phyloP scores from a whole-genome alignment of 2,329 filamentous ascomycete genomes.

The Beauveria brongniartii region DNA sequence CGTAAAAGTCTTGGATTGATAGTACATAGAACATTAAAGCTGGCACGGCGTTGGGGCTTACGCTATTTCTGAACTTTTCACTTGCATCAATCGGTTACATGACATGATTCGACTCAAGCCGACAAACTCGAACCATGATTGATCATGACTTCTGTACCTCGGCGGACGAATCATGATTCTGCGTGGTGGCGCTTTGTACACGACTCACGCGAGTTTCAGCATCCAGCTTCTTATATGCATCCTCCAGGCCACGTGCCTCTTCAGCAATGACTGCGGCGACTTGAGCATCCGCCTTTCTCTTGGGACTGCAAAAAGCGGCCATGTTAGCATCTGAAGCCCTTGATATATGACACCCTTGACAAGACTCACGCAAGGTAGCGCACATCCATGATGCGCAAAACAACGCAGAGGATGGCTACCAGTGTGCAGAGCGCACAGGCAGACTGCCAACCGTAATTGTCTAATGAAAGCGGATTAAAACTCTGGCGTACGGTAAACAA shows the following conservation, averaged over 20 bases:
- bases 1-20: conserved; percentile 28
- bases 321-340: not conserved
- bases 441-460: conserved; percentile 40
- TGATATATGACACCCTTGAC: not conserved
- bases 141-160: not conserved
- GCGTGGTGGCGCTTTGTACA: not conserved
- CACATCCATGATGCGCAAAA: conserved; percentile 35
- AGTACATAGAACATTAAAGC: not conserved
- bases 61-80: not conserved
- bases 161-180: not conserved
- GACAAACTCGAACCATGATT: not conserved
- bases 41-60: conserved; percentile 5
- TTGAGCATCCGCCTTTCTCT: conserved; percentile 9
- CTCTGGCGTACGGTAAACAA: not conserved
- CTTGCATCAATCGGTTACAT: not conserved
- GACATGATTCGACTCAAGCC: not conserved
- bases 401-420: conserved; percentile 36
- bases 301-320: not conserved
- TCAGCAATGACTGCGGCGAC: not conserved
- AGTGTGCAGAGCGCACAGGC: conserved; percentile 35
- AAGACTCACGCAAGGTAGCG: conserved; percentile 7
- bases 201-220: not conserved
- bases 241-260: not conserved
- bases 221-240: not conserved
- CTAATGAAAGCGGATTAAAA: conserved; percentile 16